phyloP scores from a whole-genome alignment of 495 filamentous ascomycete species.

The Penicillium bialowiezense region DNA sequence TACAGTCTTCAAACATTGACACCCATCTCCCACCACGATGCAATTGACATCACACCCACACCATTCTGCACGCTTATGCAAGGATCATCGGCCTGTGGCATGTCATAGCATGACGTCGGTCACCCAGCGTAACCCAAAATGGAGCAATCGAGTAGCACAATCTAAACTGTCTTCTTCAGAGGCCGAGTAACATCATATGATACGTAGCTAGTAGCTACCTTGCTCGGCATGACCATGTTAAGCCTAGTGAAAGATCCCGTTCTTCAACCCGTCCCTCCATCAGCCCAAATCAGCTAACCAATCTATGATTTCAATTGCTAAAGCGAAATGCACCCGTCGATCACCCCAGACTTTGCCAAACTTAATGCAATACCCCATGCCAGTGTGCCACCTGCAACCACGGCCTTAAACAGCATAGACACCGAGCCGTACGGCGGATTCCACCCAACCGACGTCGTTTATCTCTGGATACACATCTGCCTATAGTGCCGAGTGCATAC shows the following conservation, averaged over 20 bases:
- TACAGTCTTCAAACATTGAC: too few species aligned
- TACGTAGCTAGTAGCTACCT: too few species aligned
- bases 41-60: not conserved
- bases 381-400: not conserved
- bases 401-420: too few species aligned
- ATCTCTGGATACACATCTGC: too few species aligned
- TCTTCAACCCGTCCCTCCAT: not conserved
- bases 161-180: not conserved
- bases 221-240: too few species aligned
- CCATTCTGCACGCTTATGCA: slow-evolving; percentile 10
- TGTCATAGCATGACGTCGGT: slow-evolving; percentile 4
- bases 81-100: slow-evolving; percentile 7
- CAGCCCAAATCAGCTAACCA: not conserved
- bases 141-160: not conserved
- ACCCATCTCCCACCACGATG: not conserved
- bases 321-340: not conserved
- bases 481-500: too few species aligned
- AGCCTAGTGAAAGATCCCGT: not conserved
- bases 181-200: too few species aligned
- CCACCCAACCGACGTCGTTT: too few species aligned
- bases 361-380: not conserved
- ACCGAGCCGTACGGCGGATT: too few species aligned
- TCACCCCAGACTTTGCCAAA: not conserved
- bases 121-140: too few species aligned
- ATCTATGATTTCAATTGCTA: not conserved